phyloP scores from a whole-genome alignment of 2,329 filamentous ascomycete species.

The Fusarium veterinarium region DNA sequence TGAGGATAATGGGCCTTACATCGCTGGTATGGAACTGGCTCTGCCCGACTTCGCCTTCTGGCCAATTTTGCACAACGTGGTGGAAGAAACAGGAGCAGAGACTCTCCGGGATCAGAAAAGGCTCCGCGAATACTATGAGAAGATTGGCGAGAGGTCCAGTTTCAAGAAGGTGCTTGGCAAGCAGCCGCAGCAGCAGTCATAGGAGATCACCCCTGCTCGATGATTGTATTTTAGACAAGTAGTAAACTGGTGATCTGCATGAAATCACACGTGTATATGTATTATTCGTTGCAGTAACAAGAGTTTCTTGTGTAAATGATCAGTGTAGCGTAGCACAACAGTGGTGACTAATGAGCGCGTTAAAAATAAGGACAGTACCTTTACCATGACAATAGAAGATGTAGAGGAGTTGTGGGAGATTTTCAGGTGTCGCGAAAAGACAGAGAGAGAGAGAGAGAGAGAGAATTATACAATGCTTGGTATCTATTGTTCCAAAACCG shows the following conservation, averaged over 20 bases:
- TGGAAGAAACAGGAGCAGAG: conserved; percentile 48
- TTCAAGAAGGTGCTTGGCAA: conserved; percentile 40
- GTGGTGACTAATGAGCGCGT: neutral
- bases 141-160: conserved; percentile 38
- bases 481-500: neutral
- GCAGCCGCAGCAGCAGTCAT: neutral
- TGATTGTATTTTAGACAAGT: neutral
- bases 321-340: neutral
- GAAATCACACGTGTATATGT: conserved; percentile 1
- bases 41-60: conserved; percentile 68
- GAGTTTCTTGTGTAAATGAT: neutral
- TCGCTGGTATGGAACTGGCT: conserved; percentile 56
- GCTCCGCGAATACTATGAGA: conserved; percentile 55
- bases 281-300: neutral
- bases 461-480: neutral
- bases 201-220: neutral
- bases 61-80: conserved; percentile 64
- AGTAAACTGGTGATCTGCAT: neutral
- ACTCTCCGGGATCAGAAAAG: conserved; percentile 46
- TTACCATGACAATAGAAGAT: neutral
- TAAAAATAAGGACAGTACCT: neutral
- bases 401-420: neutral
- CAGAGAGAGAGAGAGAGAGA: neutral
- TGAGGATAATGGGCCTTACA: conserved; percentile 52
- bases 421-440: neutral